Conservation (phyloP, 352 stramenopile species). For the Phytophthora pistaciae region DNA sequence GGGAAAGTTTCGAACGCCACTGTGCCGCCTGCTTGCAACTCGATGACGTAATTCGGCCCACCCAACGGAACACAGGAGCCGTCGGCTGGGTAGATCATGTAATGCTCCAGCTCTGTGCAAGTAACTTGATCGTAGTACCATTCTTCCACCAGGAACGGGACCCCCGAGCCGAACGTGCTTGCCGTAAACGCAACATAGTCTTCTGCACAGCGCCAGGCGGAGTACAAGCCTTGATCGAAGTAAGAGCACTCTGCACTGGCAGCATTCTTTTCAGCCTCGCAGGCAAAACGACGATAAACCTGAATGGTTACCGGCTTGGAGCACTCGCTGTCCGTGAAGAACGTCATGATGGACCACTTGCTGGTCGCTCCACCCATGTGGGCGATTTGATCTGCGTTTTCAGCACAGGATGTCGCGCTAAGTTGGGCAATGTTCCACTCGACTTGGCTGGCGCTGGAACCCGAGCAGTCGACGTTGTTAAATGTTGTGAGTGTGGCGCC, state of each 20-base stretch:
- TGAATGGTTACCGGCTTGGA: neutral
- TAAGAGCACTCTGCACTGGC: neutral
- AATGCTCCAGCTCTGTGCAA: constrained; percentile 4
- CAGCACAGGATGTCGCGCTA: neutral
- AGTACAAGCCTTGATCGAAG: neutral
- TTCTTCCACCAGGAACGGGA: constrained; percentile 11
- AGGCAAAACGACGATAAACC: neutral
- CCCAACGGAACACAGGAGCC: constrained; percentile 9
- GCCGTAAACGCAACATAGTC: constrained; percentile 6
- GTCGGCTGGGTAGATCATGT: constrained; percentile 13
- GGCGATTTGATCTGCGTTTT: neutral
- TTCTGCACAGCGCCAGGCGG: neutral
- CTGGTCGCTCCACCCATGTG: constrained; percentile 9
- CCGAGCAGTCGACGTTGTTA: neutral
- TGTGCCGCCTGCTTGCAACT: neutral
- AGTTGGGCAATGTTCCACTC: constrained; percentile 10
- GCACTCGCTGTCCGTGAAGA: constrained; percentile 12
- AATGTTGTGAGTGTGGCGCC: neutral
- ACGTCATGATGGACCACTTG: constrained; percentile 12
- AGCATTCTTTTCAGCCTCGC: neutral
- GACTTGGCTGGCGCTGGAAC: neutral
- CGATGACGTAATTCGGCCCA: neutral
- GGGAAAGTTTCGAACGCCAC: constrained; percentile 1
- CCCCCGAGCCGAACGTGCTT: neutral
- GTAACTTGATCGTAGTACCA: neutral